Base-by-base conservation (phyloP, 2,329 filamentous ascomycete genomes). In the Trichoderma citrinoviride region DNA sequence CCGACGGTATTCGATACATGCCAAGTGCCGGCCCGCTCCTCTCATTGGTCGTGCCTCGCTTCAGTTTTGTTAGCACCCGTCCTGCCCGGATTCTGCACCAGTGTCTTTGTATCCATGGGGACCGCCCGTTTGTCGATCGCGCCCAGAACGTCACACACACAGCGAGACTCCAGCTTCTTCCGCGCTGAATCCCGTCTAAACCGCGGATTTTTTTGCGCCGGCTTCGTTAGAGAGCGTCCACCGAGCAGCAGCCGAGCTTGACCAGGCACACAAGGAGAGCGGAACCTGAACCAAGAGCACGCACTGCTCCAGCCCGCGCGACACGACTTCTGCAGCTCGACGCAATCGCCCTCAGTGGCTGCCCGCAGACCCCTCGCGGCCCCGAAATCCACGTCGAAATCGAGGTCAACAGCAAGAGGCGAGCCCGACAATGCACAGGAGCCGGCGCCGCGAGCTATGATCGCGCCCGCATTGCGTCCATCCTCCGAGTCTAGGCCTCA, bases 401-500 rank as follows among this genome's bases (percentile, higher is more conserved):
- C 33, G 12, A 37, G 4, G 5, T 37, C 33, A 14, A 4, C 33
- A 14, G 33, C 33, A 14, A 10, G 14, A 37, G 33, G 12, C 12
- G 12, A 14, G 33, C 33, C 55, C 61, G 27, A 64, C 61, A 64
- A 64, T 64, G 61, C 41, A 57, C 53, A 57, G 23, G 53, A 19
- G 43, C 33, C 50, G 61, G 53, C 33, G 50, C 65, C 54, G 56
- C 55, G 47, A 60, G 46, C 54, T 46, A 66, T 66, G 65, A 66
- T 49, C 54, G 61, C 65, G 54, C 44, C 61, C 23, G 52, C 43
- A 66, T 54, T 52, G 49, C 53, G 40, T 53, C 44, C 37, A 41
- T 41, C 55, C 44, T 57, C 62, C 56, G 29, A 21, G 37, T 52
- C 62, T 40, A 61, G 27, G 29, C 37, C 47, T 40, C 55, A 33